Base-by-base conservation (phyloP, 2,329 filamentous ascomycete genomes). In the Teratosphaeria pseudoeucalypti region DNA sequence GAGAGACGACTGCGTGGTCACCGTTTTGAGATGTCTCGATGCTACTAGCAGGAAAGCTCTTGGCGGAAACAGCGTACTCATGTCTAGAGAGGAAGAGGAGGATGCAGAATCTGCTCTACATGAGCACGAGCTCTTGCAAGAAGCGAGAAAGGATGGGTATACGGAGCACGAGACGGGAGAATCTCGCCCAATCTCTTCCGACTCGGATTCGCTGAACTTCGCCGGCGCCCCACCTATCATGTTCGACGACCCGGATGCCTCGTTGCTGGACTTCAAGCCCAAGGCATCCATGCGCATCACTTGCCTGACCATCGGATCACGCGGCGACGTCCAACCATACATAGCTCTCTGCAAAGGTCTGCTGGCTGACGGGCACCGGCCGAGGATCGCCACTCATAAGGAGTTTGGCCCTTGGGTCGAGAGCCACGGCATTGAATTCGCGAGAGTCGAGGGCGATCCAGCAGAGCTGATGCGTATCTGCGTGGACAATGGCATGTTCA, bases 401-500 rank as follows among this genome's bases (percentile, higher is more conserved):
- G 92, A 97, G 72, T 99, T 99, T 68, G 86, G 88, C 67, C 82
- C 79, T 14, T 99, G 92, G 92, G 84, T 99, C 53, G 84, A 90
- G 70, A 84, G 85, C n/a, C 90, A 97, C 70, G 94, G 92, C 0
- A 96, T 99, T 67, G 90, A 94, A 62, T 99, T 97, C 73, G 85
- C 85, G 4, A 85, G 87, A 7, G 88, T 99, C 0, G 91, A 88
- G 62, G 94, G 94, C 34, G 91, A 99, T 69, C 94, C 94, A 0
- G 90, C 85, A 34, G 92, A 97, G 74, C 81, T 99, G 54, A 97
- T 99, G 92, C 84, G 88, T 1, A 85, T 99, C 49, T 99, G 94
- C 70, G 92, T 97, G 55, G 91, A 97, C 71, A 90, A 97, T 70
- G 94, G 94, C 68, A 97, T 96, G 76, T 99, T 99, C 70, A 97